A percentile compares a stretch with the other conserved stretches of the same genome.
Evolutionary conservation across 1,284 basidiomycete species (phyloP).

Genomic region (Prillingera fragicola): DNA sequence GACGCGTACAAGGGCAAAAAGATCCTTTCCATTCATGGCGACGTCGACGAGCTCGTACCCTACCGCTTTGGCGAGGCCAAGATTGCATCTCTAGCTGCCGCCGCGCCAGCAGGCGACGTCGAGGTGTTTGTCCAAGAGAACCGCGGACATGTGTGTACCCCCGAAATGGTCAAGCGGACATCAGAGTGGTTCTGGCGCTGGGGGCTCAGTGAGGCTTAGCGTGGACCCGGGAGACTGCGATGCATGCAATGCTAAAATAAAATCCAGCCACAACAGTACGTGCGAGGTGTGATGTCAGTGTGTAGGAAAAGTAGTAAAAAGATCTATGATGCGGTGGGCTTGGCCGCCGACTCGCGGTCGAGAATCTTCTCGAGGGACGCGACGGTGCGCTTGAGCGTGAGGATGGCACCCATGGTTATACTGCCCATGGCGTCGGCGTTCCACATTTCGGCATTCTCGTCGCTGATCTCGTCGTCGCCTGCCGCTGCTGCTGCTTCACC

Average conservation of each 20-base stretch:
- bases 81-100: constrained; percentile 30
- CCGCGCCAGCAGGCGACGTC: constrained; percentile 15
- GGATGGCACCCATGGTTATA: constrained; percentile 71
- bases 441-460: constrained; percentile 49
- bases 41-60: constrained; percentile 44
- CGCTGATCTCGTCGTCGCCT: constrained; percentile 35
- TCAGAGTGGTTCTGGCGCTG: constrained; percentile 47
- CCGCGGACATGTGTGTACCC: constrained; percentile 45
- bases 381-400: constrained; percentile 55
- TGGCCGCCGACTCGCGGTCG: background rate
- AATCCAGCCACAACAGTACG: too few relatives aligned
- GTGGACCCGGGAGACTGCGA: background rate
- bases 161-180: constrained; percentile 42
- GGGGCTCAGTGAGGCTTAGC: constrained; percentile 24
- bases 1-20: constrained; percentile 61
- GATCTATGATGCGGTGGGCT: too few relatives aligned
- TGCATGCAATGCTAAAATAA: constrained; percentile 6
- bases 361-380: constrained; percentile 25
- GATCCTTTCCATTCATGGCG: constrained; percentile 61
- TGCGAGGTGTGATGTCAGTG: too few relatives aligned
- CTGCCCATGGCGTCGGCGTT: constrained; percentile 61
- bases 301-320: too few relatives aligned
- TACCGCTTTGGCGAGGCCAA: constrained; percentile 30
- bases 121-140: constrained; percentile 44
- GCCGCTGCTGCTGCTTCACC: constrained; percentile 18